Percentiles rank a stretch among this genome's conserved stretches.
These are phyloP conservation scores for Pistacia atlantica DNA, from an alignment of 345 rosid species.

Conservation along the genomic window DNA sequence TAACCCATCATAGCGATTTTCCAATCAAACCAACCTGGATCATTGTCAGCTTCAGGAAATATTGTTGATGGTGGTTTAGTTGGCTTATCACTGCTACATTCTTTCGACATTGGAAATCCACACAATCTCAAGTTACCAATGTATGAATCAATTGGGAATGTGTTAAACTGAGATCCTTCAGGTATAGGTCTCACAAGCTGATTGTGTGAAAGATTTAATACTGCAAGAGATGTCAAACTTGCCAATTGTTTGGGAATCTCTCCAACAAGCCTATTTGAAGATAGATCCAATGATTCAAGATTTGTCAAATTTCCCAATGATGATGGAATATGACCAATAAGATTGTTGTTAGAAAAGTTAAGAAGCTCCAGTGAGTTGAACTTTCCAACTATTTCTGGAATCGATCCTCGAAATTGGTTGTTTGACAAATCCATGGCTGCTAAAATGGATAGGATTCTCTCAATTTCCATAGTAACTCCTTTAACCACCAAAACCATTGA, in stretches of 20 bases:
- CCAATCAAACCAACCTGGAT: too few relatives aligned
- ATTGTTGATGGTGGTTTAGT: too few relatives aligned
- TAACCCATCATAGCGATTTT: too few relatives aligned
- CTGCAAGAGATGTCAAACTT: constrained; percentile 1
- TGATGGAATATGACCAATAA: constrained; percentile 14
- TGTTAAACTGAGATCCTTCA: constrained; percentile 1
- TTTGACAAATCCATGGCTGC: too few relatives aligned
- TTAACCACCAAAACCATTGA: not conserved
- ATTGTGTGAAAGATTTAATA: constrained; percentile 3
- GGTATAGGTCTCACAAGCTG: not conserved
- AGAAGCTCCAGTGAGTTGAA: too few relatives aligned
- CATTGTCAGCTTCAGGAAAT: too few relatives aligned
- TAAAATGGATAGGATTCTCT: not conserved
- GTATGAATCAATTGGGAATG: not conserved
- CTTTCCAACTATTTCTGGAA: too few relatives aligned
- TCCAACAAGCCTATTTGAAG: too few relatives aligned
- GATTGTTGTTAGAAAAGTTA: not conserved
- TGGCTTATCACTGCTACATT: not conserved
- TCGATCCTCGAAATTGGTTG: too few relatives aligned
- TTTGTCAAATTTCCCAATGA: constrained; percentile 1
- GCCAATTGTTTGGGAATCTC: not conserved
- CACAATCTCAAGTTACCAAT: constrained; percentile 3
- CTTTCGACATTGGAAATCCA: not conserved
- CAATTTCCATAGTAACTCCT: too few relatives aligned
- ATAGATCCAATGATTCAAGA: not conserved